phyloP scores from a whole-genome alignment of 2,329 filamentous ascomycete species.

The Talaromyces sp. region DNA sequence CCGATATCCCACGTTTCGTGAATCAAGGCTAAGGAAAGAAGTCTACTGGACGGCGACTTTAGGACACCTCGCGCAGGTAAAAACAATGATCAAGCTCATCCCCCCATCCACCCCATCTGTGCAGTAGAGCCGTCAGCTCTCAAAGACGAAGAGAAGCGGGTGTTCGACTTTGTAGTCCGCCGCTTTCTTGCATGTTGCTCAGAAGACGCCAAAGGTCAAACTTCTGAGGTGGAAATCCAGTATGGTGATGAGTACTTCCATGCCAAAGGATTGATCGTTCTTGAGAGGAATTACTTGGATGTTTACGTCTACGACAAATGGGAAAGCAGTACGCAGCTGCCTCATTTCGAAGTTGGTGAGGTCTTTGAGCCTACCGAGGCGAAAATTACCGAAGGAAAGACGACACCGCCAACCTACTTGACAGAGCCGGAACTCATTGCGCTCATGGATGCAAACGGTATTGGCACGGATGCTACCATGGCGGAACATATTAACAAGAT shows the following conservation, averaged over 20 bases:
- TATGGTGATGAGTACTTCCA: constrained; percentile 82
- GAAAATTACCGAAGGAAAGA: constrained; percentile 86
- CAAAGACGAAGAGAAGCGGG: constrained; percentile 62
- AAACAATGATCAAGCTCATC: constrained; percentile 95
- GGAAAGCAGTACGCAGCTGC: constrained; percentile 81
- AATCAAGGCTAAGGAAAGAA: constrained; percentile 21
- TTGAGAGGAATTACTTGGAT: constrained; percentile 88
- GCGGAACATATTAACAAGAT: constrained; percentile 97
- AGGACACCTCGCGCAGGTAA: constrained; percentile 74
- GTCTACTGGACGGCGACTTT: constrained; percentile 70
- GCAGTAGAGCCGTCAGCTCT: constrained; percentile 64
- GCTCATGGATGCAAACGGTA: constrained; percentile 97
- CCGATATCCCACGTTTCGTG: neutral
- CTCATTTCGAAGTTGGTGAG: constrained; percentile 74
- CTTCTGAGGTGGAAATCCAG: constrained; percentile 76
- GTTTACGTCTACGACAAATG: constrained; percentile 96
- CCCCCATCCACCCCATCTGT: constrained; percentile 93
- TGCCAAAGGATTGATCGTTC: constrained; percentile 76
- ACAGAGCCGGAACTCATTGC: constrained; percentile 94
- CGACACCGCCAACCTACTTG: constrained; percentile 75
- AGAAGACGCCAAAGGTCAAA: constrained; percentile 82
- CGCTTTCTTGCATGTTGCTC: constrained; percentile 95
- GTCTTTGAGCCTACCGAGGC: constrained; percentile 83
- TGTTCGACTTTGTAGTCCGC: constrained; percentile 90
- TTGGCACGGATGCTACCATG: constrained; percentile 98